Conservation (phyloP, 169 alveolate species). For the Plasmodium falciparum region DNA sequence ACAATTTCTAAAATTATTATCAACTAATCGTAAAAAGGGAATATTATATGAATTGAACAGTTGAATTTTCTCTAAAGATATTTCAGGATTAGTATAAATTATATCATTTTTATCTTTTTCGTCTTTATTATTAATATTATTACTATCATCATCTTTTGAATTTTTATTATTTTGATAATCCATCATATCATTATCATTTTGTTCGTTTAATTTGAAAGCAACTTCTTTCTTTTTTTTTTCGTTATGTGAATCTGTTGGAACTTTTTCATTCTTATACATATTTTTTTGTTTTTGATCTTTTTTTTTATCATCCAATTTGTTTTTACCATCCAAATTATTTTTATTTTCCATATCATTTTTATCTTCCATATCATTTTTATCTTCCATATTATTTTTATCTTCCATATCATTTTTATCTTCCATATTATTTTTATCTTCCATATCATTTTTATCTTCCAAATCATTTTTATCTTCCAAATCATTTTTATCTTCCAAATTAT, state of each 20-base stretch:
- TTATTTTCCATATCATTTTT: not conserved
- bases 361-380: not conserved
- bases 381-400: not conserved
- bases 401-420: not conserved
- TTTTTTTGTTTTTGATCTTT: not conserved
- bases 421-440: not conserved
- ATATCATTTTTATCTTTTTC: slow-evolving; percentile 1
- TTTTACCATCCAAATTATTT: not conserved
- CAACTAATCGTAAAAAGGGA: slow-evolving; percentile 39
- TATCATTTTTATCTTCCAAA: not conserved
- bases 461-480: not conserved
- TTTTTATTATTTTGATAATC: too few relatives aligned
- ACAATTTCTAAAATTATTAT: slow-evolving; percentile 12
- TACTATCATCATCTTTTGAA: not conserved
- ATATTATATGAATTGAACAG: not conserved
- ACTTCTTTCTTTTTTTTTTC: too few relatives aligned
- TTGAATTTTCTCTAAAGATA: not conserved
- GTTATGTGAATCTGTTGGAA: too few relatives aligned
- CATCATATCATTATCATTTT: too few relatives aligned
- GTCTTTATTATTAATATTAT: not conserved
- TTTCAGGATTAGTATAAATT: not conserved
- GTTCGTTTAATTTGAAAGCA: too few relatives aligned
- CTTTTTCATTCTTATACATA: too few relatives aligned
- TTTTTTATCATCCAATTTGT: not conserved
- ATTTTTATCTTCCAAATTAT: not conserved